phyloP scores from a whole-genome alignment of 805 yeast species.

The Lachancea quebecensis region DNA sequence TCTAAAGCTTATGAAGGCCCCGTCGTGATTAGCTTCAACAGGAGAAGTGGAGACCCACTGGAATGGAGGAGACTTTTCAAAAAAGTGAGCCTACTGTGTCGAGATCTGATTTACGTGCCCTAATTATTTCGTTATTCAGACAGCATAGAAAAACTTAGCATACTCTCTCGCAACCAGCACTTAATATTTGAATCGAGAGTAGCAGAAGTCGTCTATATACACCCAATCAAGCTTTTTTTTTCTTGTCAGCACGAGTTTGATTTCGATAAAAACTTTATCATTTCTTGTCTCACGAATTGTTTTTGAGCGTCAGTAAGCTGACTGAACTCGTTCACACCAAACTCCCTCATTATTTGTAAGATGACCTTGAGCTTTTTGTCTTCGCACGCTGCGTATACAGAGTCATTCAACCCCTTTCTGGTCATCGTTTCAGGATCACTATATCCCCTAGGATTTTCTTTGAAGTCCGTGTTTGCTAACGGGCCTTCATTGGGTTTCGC shows the following conservation, averaged over 20 bases:
- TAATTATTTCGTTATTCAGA: neutral
- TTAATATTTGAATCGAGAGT: neutral
- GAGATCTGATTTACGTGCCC: constrained; percentile 47
- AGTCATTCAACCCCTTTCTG: too few relatives aligned
- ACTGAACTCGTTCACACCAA: constrained; percentile 3
- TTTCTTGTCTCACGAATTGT: neutral
- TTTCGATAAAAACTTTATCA: constrained; percentile 1
- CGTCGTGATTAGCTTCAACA: constrained; percentile 48
- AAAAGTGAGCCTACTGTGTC: constrained; percentile 47
- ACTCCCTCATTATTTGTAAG: neutral
- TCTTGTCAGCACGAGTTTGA: neutral
- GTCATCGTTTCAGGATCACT: too few relatives aligned
- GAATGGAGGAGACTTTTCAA: constrained; percentile 70
- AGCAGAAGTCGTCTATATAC: neutral
- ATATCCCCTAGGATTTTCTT: too few relatives aligned
- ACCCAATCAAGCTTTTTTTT: neutral
- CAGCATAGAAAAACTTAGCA: too few relatives aligned
- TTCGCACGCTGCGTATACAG: neutral
- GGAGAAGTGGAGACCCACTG: constrained; percentile 58
- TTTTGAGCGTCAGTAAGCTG: constrained; percentile 3
- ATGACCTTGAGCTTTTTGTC: constrained; percentile 1
- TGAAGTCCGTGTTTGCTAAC: too few relatives aligned
- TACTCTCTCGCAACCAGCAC: too few relatives aligned
- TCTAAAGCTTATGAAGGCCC: constrained; percentile 34
- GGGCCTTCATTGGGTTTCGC: too few relatives aligned